These are phyloP conservation scores for Physocladia obscura DNA, from an alignment of 192 early-diverging fungal species.

Conservation along the genomic window DNA sequence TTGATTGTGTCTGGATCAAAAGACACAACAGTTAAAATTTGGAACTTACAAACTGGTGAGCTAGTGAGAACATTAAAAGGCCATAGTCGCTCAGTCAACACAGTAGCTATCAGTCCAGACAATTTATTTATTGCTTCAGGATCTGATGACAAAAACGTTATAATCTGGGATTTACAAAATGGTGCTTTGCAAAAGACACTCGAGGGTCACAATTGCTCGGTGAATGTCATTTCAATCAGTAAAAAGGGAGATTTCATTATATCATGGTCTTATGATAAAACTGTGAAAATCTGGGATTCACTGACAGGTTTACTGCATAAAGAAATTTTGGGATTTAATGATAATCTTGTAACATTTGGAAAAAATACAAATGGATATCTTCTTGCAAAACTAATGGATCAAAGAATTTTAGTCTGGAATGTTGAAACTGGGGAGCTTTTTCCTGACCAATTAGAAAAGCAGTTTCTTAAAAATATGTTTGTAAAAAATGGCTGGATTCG, in stretches of 20 bases:
- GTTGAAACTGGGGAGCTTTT: conserved; percentile 5
- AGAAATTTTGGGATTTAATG: conserved; percentile 35
- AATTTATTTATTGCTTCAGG: neutral
- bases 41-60: neutral
- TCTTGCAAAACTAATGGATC: too few species aligned
- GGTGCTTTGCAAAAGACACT: too few species aligned
- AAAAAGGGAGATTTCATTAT: too few species aligned
- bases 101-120: neutral
- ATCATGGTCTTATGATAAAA: conserved; percentile 19
- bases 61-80: neutral
- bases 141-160: neutral
- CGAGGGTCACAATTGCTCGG: too few species aligned
- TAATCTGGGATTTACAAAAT: neutral
- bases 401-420: too few species aligned
- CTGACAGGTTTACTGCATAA: conserved; percentile 14
- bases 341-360: too few species aligned
- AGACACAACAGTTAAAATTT: conserved; percentile 16
- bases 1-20: neutral
- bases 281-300: conserved; percentile 26
- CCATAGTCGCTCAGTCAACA: neutral
- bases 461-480: too few species aligned
- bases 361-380: too few species aligned
- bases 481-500: too few species aligned
- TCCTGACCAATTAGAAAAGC: too few species aligned
- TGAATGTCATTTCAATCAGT: too few species aligned